These are phyloP conservation scores for Aspergillus indologenus DNA, from an alignment of 495 filamentous ascomycete genomes.

Conservation along the genomic window DNA sequence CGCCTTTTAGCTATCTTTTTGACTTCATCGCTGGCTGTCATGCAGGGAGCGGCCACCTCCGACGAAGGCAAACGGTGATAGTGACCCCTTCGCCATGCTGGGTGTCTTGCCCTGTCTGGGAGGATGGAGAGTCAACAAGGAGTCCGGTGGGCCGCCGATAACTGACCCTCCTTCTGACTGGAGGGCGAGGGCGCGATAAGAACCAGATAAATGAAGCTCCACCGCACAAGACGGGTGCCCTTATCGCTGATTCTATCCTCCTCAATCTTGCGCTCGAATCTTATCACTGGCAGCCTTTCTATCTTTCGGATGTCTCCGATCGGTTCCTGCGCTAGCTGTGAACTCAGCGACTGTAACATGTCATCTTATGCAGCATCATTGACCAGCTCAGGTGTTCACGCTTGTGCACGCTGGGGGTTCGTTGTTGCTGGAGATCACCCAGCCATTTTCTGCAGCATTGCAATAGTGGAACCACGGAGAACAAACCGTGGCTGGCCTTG, in stretches of 20 bases:
- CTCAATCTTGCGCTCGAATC: neutral
- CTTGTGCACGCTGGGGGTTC: too few species aligned
- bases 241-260: neutral
- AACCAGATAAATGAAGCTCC: neutral
- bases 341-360: neutral
- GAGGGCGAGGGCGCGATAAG: neutral
- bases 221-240: neutral
- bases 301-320: neutral
- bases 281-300: neutral
- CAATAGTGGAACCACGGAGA: neutral
- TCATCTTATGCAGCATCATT: neutral
- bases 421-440: neutral
- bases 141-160: neutral
- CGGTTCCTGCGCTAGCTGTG: neutral
- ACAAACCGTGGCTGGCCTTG: neutral
- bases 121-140: neutral
- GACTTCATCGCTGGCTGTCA: neutral
- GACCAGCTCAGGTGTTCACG: too few species aligned
- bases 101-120: neutral
- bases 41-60: neutral
- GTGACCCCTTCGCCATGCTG: neutral
- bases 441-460: neutral
- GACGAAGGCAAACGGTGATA: neutral
- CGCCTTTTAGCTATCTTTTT: neutral
- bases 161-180: neutral